These are phyloP conservation scores for Akanthomyces muscarius DNA, from an alignment of 2,329 filamentous ascomycete genomes.

Conservation along the genomic window DNA sequence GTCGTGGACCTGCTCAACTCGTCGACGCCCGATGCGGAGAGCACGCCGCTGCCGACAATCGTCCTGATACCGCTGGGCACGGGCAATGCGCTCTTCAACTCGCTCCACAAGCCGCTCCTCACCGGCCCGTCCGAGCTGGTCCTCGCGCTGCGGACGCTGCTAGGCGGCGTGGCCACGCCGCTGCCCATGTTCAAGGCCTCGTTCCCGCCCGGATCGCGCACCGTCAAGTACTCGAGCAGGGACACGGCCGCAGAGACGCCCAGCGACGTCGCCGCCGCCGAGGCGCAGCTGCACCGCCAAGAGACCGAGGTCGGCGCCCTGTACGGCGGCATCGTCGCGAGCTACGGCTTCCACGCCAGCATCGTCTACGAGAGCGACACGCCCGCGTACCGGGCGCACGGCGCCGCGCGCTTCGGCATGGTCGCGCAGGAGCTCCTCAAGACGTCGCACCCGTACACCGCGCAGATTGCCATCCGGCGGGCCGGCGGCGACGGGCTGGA, in stretches of 20 bases:
- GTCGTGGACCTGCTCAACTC: slow-evolving; percentile 78
- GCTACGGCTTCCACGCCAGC: slow-evolving; percentile 84
- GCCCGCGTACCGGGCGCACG: slow-evolving; percentile 70
- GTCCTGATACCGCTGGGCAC: slow-evolving; percentile 59
- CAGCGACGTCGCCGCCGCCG: slow-evolving; percentile 4
- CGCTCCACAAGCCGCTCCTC: slow-evolving; percentile 56
- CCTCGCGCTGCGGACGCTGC: slow-evolving; percentile 53
- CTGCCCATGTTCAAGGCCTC: slow-evolving; percentile 60
- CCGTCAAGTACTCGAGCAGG: slow-evolving; percentile 37
- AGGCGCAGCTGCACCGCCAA: slow-evolving; percentile 25
- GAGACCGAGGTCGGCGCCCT: slow-evolving; percentile 38
- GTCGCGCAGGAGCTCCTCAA: slow-evolving; percentile 72
- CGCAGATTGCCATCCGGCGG: slow-evolving; percentile 35
- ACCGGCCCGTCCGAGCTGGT: slow-evolving; percentile 39
- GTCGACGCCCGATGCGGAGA: slow-evolving; percentile 21
- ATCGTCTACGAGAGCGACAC: slow-evolving; percentile 92
- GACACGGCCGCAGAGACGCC: slow-evolving; percentile 12
- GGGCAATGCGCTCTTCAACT: slow-evolving; percentile 62
- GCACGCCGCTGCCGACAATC: slow-evolving; percentile 38
- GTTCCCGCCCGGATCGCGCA: slow-evolving; percentile 56
- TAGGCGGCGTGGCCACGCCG: slow-evolving; percentile 50
- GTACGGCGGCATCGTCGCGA: slow-evolving; percentile 78
- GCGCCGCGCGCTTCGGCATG: slow-evolving; percentile 76
- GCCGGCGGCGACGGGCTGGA: slow-evolving; percentile 9
- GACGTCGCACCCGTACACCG: slow-evolving; percentile 48